Percentiles rank a stretch among this genome's conserved stretches.
Conservation (phyloP, 805 yeast species). For the Limtongia smithiae region DNA sequence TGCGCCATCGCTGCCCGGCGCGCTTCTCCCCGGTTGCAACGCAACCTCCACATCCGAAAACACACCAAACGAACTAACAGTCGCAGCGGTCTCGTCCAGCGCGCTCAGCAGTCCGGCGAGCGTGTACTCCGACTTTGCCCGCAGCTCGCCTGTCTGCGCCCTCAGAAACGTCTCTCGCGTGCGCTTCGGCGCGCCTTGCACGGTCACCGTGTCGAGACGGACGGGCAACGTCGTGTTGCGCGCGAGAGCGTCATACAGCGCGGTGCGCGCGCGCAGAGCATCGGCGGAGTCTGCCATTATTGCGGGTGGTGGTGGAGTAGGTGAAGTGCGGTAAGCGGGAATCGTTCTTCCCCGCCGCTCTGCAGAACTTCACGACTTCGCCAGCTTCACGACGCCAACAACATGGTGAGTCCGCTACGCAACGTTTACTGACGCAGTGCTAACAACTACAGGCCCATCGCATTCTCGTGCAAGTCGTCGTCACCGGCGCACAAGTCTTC, state of each 20-base stretch:
- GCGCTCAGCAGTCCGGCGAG: conserved; percentile 31
- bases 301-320: neutral
- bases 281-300: neutral
- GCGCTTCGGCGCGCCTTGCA: conserved; percentile 35
- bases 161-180: conserved; percentile 34
- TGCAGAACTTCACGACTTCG: too few species aligned
- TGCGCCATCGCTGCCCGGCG: conserved; percentile 13
- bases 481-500: conserved; percentile 93
- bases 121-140: conserved; percentile 32
- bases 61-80: conserved; percentile 34
- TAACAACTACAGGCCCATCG: conserved; percentile 93
- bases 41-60: conserved; percentile 31
- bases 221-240: conserved; percentile 35
- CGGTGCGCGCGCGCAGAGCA: neutral
- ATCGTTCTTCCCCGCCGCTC: neutral
- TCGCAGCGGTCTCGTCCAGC: conserved; percentile 34
- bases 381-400: too few species aligned
- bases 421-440: too few species aligned
- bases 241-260: conserved; percentile 13
- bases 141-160: conserved; percentile 36
- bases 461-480: conserved; percentile 78
- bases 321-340: too few species aligned
- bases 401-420: too few species aligned
- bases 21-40: conserved; percentile 32
- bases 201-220: conserved; percentile 31